Evolutionary conservation across 2,329 filamentous ascomycete genomes (phyloP).

Genomic region (Emergomyces africanus): DNA sequence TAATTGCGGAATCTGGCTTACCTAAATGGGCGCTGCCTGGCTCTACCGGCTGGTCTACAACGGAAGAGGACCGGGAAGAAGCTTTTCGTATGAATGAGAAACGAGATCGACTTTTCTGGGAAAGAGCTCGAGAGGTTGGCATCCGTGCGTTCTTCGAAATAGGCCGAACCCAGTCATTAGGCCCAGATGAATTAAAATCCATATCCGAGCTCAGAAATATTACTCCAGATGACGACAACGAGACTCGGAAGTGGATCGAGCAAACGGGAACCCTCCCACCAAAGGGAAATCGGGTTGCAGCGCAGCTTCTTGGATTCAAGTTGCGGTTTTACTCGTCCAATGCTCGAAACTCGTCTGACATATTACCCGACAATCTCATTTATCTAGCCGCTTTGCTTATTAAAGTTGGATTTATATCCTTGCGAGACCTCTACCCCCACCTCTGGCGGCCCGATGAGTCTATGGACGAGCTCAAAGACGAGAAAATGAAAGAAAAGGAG

Average conservation of each 20-base stretch:
- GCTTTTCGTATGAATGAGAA: slow-evolving; percentile 44
- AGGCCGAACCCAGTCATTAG: slow-evolving; percentile 55
- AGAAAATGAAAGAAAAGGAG: slow-evolving; percentile 60
- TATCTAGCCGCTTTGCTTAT: slow-evolving; percentile 85
- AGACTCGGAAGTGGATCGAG: slow-evolving; percentile 62
- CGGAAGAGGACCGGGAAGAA: slow-evolving; percentile 54
- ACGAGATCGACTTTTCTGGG: slow-evolving; percentile 71
- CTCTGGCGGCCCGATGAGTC: slow-evolving; percentile 72
- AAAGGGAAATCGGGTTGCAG: slow-evolving; percentile 76
- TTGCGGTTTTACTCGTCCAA: slow-evolving; percentile 84
- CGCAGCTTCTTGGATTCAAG: slow-evolving; percentile 93
- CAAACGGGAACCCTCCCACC: slow-evolving; percentile 72
- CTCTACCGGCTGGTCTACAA: slow-evolving; percentile 49
- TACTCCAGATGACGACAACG: slow-evolving; percentile 36
- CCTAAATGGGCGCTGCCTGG: slow-evolving; percentile 74
- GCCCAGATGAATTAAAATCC: slow-evolving; percentile 41
- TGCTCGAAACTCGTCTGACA: slow-evolving; percentile 60
- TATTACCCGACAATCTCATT: slow-evolving; percentile 81
- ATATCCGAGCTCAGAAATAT: slow-evolving; percentile 27
- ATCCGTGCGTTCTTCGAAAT: slow-evolving; percentile 83
- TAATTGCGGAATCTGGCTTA: slow-evolving; percentile 45
- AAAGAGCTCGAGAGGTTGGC: slow-evolving; percentile 59
- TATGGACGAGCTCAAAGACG: slow-evolving; percentile 62
- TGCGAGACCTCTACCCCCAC: slow-evolving; percentile 83
- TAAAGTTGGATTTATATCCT: slow-evolving; percentile 92